Conservation (phyloP, 805 yeast species). For the Spathaspora sp. region DNA sequence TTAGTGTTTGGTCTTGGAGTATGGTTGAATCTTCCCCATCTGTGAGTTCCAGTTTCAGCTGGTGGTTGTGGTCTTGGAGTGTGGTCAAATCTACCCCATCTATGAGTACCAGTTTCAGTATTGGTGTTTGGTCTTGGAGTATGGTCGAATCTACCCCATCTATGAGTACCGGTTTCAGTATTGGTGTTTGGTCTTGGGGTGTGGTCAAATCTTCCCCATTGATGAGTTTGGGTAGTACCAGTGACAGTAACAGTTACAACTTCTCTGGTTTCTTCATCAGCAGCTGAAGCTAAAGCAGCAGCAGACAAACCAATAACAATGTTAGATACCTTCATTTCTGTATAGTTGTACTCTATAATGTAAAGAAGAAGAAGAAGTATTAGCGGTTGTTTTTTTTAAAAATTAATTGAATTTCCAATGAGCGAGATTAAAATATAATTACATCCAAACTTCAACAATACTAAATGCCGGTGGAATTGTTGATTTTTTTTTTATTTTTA, state of each 20-base stretch:
- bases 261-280: slow-evolving; percentile 16
- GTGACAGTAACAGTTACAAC: slow-evolving; percentile 30
- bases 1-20: slow-evolving; percentile 25
- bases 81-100: slow-evolving; percentile 29
- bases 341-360: neutral
- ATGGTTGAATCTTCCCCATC: slow-evolving; percentile 54
- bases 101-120: slow-evolving; percentile 22
- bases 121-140: no score
- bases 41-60: slow-evolving; percentile 40
- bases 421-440: neutral
- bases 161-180: slow-evolving; percentile 6
- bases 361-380: neutral
- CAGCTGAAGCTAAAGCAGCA: slow-evolving; percentile 21
- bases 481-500: neutral
- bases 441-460: slow-evolving; percentile 1
- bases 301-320: slow-evolving; percentile 40
- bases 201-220: slow-evolving; percentile 54
- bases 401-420: neutral
- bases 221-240: slow-evolving; percentile 44
- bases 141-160: neutral
- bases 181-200: slow-evolving; percentile 26
- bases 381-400: slow-evolving; percentile 1
- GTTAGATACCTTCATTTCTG: slow-evolving; percentile 40
- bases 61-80: slow-evolving; percentile 23
- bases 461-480: neutral